Base-by-base conservation (phyloP, 805 yeast genomes). In the Saturnispora serradocipensis region DNA sequence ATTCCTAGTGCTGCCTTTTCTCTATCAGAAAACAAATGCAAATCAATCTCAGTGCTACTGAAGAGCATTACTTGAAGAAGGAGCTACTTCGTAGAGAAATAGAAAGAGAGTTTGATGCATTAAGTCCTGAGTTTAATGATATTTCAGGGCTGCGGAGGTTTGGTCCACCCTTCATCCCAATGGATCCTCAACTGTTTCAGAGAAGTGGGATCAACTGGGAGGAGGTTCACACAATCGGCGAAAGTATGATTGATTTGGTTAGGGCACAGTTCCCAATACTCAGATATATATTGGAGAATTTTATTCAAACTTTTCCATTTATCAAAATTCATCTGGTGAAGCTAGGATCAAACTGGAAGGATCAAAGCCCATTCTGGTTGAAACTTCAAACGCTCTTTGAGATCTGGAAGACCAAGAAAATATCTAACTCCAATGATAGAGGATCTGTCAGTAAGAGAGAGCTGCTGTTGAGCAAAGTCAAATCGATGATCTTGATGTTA, bases 41-140 rank as follows among this genome's bases (percentile, higher is more conserved):
- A 24, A 47, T 47, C 1, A 43, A 50, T 13, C 48, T 84, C 45
- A 67, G 80, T 13, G 79, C 90, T 3, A 72, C 77, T 0, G 88
- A 90, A 64, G 96, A 88, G 66, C 97, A 91, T 61, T 86, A 85
- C 65, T 74, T 93, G 50, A 91, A 91, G 66, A 81, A 95, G 60
- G 90, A 87, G 67, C 72, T 91, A 16, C 69, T 91, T 27, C 76
- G 78, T 55, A 71, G 76, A 11, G 78, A 86, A 61, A 67, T 89
- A 32, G 72, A 75, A 11, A 62, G 72, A 5, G 99, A 91, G 64
- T 71, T 88, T 42, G 76, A 71, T 28, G 65, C 64, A 22, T 67
- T 89, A 40, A 65, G 70, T 1, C 71, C 72, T 1, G 62, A 65
- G 1, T 69, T 66, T 50, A 76, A 81, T 54, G 79, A 81, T 53